Evolutionary conservation across 805 yeast species (phyloP), one percentile per base, ranked within the genome.

Genomic region (Ogataea chonburiensis): DNA sequence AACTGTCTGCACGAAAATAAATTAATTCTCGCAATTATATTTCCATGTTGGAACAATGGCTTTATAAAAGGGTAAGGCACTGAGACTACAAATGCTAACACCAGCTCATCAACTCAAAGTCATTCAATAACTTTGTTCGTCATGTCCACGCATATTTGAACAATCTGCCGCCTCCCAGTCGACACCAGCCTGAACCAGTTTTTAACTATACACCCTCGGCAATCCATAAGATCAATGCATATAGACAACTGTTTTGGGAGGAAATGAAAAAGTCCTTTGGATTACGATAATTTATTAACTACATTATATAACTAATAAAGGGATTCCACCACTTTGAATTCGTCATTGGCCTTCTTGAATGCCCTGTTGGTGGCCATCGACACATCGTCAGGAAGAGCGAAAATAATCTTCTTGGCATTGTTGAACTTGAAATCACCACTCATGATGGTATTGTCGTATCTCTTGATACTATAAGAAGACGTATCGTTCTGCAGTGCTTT

Each of bases 351-450:
- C 41, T 66, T 67, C 41, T 69, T 69, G 63, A 87, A 77, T 3
- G 76, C 72, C 37, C 66, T 68, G 49, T 74, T 76, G 38, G 73
- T 73, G 5, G 79, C 79, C 75, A 86, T 69, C 2, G 82, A 77
- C 20, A 87, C 88, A 52, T 86, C 91, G 54, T 86, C 78, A 38
- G 78, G 79, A 46, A 81, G 64, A 2, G 95, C 85, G 32, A 86
- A 71, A 41, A 86, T 75, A 34, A 87, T 82, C 34, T 81, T 77
- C 50, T 75, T 71, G 46, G 79, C 80, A 13, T 85, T 73, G 17
- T 86, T 87, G 56, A 75, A 85, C 53, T 74, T 74, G 72, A 87
- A 88, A 54, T 82, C 81, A 51, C 86, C 91, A 26, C 83, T 86
- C 37, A 85, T 74, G 41, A 87, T 78, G 27, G 73, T 63, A 27